Conservation (phyloP, 2,329 filamentous ascomycete genomes). For the Zymoseptoria passerinii region DNA sequence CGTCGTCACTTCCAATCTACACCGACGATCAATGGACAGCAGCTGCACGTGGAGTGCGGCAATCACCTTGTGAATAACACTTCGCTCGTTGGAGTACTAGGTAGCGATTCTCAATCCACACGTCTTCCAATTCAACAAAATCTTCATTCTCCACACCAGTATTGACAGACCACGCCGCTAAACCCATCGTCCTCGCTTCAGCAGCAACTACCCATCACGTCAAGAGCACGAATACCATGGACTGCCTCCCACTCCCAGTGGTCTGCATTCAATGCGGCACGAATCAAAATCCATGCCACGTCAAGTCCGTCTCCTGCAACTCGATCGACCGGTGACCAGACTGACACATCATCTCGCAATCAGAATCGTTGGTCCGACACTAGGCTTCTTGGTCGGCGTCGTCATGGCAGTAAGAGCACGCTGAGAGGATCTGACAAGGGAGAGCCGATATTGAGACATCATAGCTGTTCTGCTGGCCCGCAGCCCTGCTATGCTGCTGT, state of each 20-base stretch:
- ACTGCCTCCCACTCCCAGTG: slow-evolving; percentile 26
- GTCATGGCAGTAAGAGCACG: slow-evolving; percentile 24
- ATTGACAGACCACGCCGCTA: not conserved
- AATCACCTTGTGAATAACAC: not conserved
- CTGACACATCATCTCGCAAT: not conserved
- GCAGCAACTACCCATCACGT: not conserved
- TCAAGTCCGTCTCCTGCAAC: slow-evolving; percentile 19
- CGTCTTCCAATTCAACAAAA: not conserved
- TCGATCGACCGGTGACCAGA: not conserved
- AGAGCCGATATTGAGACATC: not conserved
- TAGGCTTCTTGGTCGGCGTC: slow-evolving; percentile 29
- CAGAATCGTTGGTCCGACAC: slow-evolving; percentile 30
- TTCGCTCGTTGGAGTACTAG: not conserved
- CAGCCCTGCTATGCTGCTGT: slow-evolving; percentile 31
- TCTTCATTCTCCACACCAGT: not conserved
- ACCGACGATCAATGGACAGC: not conserved
- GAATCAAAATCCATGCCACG: slow-evolving; percentile 32
- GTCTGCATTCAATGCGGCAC: slow-evolving; percentile 31
- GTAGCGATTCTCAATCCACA: not conserved
- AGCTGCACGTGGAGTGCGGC: not conserved
- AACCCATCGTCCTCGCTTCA: not conserved
- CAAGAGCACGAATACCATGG: slow-evolving; percentile 8
- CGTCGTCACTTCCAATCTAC: too few relatives aligned
- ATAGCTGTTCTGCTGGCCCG: slow-evolving; percentile 32
- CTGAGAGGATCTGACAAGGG: not conserved